Evolutionary conservation across 768 basidiomycete species (phyloP).

Genomic region (Gelatoporia subvermispora): DNA sequence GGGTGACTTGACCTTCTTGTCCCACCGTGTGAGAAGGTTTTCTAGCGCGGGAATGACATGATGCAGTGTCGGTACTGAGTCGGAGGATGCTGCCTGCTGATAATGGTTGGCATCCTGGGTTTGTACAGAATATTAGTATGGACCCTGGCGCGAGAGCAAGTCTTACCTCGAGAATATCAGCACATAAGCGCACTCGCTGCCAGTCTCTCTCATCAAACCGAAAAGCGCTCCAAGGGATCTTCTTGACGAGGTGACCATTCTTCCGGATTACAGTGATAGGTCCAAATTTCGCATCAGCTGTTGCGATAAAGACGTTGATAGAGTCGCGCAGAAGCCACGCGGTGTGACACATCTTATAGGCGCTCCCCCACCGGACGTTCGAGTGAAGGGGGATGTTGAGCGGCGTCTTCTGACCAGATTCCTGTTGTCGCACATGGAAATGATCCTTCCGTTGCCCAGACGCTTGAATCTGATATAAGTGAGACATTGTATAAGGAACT

Average conservation of each 20-base stretch:
- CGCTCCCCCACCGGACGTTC: neutral
- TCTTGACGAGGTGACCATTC: constrained; percentile 13
- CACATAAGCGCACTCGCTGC: constrained; percentile 12
- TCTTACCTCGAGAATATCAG: constrained; percentile 12
- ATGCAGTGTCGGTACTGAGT: constrained; percentile 22
- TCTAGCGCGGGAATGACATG: constrained; percentile 24
- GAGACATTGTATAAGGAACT: neutral
- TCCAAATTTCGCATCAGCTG: constrained; percentile 24
- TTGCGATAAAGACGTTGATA: constrained; percentile 15
- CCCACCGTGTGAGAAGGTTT: constrained; percentile 24
- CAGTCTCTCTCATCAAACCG: constrained; percentile 18
- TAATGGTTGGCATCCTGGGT: constrained; percentile 20
- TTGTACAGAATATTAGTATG: neutral
- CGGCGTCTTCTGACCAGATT: neutral
- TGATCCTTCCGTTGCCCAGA: neutral
- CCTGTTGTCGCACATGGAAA: neutral
- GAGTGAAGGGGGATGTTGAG: neutral
- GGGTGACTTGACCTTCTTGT: constrained; percentile 11
- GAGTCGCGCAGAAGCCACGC: neutral
- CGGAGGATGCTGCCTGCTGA: constrained; percentile 24
- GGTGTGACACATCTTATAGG: neutral
- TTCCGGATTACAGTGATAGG: constrained; percentile 24
- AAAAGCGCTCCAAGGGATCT: constrained; percentile 26
- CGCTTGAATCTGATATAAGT: neutral
- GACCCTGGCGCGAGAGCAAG: constrained; percentile 4